Evolutionary conservation across 1,284 basidiomycete genomes (phyloP).

Genomic region (Boletus mariae): DNA sequence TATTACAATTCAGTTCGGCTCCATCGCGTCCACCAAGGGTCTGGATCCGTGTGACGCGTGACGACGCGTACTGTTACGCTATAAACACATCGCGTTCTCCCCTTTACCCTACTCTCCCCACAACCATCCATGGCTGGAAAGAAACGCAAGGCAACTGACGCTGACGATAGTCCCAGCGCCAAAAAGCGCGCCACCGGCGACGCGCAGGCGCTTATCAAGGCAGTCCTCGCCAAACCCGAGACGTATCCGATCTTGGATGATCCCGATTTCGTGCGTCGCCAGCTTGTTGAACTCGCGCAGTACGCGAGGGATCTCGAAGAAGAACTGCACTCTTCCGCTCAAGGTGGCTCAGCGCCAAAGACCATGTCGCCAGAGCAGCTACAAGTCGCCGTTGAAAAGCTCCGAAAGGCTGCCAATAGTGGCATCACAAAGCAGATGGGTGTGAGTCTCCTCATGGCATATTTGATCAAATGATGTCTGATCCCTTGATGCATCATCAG

Average conservation of each 20-base stretch:
- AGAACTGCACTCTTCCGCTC: conserved; percentile 17
- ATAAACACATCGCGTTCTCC: conserved; percentile 7
- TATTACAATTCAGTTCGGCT: too few relatives aligned
- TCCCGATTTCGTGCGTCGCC: conserved; percentile 31
- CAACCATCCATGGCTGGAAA: conserved; percentile 12
- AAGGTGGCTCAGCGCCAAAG: conserved; percentile 32
- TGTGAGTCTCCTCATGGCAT: conserved; percentile 23
- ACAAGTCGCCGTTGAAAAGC: conserved; percentile 43
- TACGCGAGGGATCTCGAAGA: conserved; percentile 46
- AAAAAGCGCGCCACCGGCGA: conserved; percentile 35
- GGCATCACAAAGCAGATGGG: conserved; percentile 56
- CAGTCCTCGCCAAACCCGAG: conserved; percentile 36
- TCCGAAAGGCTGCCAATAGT: conserved; percentile 43
- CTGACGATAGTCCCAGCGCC: conserved; percentile 11
- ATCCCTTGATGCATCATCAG: conserved; percentile 26
- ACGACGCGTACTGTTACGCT: conserved; percentile 24
- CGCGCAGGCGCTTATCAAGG: conserved; percentile 35
- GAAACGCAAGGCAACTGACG: conserved; percentile 40
- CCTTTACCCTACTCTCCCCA: neutral
- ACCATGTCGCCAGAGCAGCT: conserved; percentile 41
- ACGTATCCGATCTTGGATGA: conserved; percentile 37
- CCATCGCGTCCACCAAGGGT: too few relatives aligned
- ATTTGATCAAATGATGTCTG: neutral
- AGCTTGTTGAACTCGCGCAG: conserved; percentile 39
- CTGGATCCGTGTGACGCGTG: conserved; percentile 15